phyloP scores from a whole-genome alignment of 257 asterid genomes.

The Solanum ossicruentum region DNA sequence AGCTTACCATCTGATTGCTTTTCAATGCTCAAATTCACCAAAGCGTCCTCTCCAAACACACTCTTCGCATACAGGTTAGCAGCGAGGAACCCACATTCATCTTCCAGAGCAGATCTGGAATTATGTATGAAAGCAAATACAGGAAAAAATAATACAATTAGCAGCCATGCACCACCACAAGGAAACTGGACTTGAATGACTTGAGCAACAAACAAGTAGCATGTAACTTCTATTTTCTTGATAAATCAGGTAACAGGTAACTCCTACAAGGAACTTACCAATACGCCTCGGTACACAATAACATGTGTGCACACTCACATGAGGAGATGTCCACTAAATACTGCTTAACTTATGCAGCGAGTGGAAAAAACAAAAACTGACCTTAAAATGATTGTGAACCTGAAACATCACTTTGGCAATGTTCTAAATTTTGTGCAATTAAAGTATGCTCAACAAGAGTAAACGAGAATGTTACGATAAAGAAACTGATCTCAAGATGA shows the following conservation, averaged over 20 bases:
- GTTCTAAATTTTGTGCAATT: background rate
- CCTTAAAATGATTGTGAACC: background rate
- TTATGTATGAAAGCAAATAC: background rate
- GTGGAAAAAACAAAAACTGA: background rate
- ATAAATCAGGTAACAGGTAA: background rate
- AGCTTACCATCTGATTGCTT: conserved; percentile 83
- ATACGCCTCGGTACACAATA: background rate
- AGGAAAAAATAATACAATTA: background rate
- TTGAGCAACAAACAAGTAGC: background rate
- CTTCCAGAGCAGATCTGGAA: conserved; percentile 87
- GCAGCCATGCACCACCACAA: background rate
- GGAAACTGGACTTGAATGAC: background rate
- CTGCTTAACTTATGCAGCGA: background rate
- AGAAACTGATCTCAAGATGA: background rate
- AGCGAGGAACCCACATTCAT: conserved; percentile 93
- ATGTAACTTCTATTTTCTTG: background rate
- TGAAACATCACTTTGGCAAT: background rate
- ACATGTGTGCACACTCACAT: background rate
- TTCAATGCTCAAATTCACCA: conserved; percentile 90
- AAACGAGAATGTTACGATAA: background rate
- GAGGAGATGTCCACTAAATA: background rate
- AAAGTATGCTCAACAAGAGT: background rate
- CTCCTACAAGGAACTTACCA: background rate
- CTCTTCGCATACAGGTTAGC: conserved; percentile 96
- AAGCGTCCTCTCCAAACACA: conserved; percentile 95